Conservation (phyloP, 192 early-diverging fungal genomes). For the Podila epigama region DNA sequence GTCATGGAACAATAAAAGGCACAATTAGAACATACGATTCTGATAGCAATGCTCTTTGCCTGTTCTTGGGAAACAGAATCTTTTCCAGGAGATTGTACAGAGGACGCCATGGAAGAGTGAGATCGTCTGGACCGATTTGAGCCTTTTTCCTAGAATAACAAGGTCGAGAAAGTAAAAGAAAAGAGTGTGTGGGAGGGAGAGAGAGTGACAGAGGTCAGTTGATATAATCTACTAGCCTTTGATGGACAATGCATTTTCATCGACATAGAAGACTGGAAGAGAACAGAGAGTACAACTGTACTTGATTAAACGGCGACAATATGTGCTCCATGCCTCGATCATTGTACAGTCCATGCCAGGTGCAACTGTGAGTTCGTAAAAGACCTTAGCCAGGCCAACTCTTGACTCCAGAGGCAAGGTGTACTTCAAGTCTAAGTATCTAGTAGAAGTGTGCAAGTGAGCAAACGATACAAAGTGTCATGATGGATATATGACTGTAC, state of each 20-base stretch:
- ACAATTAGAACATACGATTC: conserved; percentile 65
- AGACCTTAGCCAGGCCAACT: conserved; percentile 59
- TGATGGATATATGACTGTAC: background rate
- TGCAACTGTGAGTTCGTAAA: conserved; percentile 71
- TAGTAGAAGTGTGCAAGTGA: conserved; percentile 16
- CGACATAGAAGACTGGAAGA: too few species aligned
- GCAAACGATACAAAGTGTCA: background rate
- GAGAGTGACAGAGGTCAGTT: background rate
- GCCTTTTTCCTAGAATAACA: conserved; percentile 63
- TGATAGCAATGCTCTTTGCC: conserved; percentile 68
- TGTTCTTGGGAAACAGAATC: conserved; percentile 69
- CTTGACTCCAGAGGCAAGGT: conserved; percentile 62
- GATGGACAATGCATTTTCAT: too few species aligned
- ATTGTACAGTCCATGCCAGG: conserved; percentile 73
- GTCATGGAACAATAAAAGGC: background rate
- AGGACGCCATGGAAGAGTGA: conserved; percentile 80
- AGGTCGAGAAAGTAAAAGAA: background rate
- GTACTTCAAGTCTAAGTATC: conserved; percentile 73
- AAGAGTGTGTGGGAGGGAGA: background rate
- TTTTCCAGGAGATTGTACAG: conserved; percentile 68
- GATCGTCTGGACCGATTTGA: conserved; percentile 63
- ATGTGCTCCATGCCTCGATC: conserved; percentile 67
- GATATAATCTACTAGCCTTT: too few species aligned
- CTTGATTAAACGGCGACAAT: conserved; percentile 72
- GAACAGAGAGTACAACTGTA: conserved; percentile 27